phyloP scores from a whole-genome alignment of 345 rosid species.

The Corymbia maculata region DNA sequence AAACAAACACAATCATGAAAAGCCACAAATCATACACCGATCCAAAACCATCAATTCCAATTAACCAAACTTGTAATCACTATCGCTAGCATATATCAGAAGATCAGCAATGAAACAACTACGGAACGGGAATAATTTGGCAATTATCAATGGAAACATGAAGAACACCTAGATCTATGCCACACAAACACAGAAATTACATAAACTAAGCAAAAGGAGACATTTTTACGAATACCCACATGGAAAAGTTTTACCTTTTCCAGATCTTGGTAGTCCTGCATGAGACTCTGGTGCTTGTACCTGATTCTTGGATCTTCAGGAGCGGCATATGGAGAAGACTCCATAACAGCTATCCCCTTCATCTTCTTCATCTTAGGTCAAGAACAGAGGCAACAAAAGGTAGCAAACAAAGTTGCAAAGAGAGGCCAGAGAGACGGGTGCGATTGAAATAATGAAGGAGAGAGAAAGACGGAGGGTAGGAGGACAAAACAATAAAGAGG shows the following conservation, averaged over 20 bases:
- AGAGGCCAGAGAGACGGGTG: neutral
- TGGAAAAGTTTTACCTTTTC: neutral
- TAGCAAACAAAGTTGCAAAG: neutral
- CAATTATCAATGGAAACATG: neutral
- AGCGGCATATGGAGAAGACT: neutral
- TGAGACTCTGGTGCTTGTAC: conserved; percentile 8
- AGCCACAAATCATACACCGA: neutral
- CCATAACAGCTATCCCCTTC: neutral
- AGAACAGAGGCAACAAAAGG: neutral
- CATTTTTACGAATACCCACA: neutral
- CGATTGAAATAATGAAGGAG: neutral
- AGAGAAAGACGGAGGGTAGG: neutral
- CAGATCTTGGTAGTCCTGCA: conserved; percentile 17
- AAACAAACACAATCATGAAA: neutral
- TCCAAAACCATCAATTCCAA: neutral
- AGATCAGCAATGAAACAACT: neutral
- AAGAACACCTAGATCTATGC: neutral
- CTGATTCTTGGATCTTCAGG: neutral
- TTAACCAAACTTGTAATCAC: neutral
- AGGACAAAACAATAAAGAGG: neutral
- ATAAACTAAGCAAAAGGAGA: neutral
- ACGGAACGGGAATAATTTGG: neutral
- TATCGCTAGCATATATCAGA: neutral
- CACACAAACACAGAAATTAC: neutral
- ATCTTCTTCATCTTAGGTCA: conserved; percentile 1